A percentile compares a stretch with the other conserved stretches of the same genome.
Conservation (phyloP, 805 yeast genomes). For the Kodamaea leandrae region DNA sequence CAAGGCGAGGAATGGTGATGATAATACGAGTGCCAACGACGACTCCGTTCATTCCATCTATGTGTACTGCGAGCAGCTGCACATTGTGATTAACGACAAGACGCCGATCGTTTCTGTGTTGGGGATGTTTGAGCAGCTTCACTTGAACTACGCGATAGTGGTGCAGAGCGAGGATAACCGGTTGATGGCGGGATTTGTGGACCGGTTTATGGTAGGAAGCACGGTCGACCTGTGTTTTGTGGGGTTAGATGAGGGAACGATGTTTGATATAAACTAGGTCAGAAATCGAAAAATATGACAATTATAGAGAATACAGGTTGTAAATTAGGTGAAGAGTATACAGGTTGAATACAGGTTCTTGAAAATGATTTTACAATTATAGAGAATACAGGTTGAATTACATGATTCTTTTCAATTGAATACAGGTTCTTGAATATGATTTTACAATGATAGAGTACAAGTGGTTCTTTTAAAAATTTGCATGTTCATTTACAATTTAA, state of each 20-base stretch:
- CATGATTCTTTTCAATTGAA: no score
- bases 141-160: conserved; percentile 35
- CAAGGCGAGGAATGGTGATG: not conserved
- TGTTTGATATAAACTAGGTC: no score
- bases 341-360: no score
- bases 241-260: conserved; percentile 16
- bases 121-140: conserved; percentile 39
- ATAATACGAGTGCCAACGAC: not conserved
- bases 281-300: no score
- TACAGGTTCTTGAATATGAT: no score
- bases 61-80: conserved; percentile 18
- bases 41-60: not conserved
- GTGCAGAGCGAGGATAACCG: conserved; percentile 15
- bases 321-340: no score
- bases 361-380: no score
- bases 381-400: no score
- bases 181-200: conserved; percentile 36
- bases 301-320: no score
- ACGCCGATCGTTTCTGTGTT: conserved; percentile 32
- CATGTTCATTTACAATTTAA: no score
- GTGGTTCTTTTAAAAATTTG: no score
- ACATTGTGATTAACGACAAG: conserved; percentile 26
- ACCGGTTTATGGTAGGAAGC: conserved; percentile 33
- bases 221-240: conserved; percentile 29
- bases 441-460: no score